These are phyloP conservation scores for Penicillium lividum DNA, from an alignment of 495 filamentous ascomycete genomes.

Conservation along the genomic window DNA sequence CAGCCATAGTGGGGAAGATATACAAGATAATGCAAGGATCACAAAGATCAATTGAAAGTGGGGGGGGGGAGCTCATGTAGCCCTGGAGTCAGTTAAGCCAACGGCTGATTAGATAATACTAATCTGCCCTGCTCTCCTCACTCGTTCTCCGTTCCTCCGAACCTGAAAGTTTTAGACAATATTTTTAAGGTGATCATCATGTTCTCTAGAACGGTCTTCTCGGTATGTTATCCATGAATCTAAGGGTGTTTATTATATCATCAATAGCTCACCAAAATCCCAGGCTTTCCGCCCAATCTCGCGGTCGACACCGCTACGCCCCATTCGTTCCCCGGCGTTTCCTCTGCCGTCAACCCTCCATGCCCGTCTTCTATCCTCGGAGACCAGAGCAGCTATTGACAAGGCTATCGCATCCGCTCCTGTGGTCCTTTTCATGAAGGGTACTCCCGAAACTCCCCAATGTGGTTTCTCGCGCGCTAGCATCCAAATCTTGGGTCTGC, in stretches of 20 bases:
- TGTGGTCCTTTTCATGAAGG: conserved; percentile 98
- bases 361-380: conserved; percentile 71
- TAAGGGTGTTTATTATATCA: neutral
- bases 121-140: neutral
- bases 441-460: conserved; percentile 94
- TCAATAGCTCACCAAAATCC: neutral
- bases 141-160: conserved; percentile 1
- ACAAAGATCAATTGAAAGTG: neutral
- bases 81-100: neutral
- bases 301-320: conserved; percentile 25
- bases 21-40: neutral
- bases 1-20: neutral
- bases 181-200: conserved; percentile 22
- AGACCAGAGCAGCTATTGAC: conserved; percentile 78
- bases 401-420: conserved; percentile 81
- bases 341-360: conserved; percentile 37
- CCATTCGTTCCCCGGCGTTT: conserved; percentile 30
- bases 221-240: conserved; percentile 27
- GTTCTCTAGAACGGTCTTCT: conserved; percentile 40
- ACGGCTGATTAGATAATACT: conserved; percentile 7
- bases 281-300: conserved; percentile 43
- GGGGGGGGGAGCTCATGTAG: too few species aligned
- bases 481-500: conserved; percentile 90
- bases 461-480: conserved; percentile 96
- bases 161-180: neutral